These are phyloP conservation scores for Kluyveromyces marxianus DNA, from an alignment of 1,139 yeast species.

Conservation along the genomic window DNA sequence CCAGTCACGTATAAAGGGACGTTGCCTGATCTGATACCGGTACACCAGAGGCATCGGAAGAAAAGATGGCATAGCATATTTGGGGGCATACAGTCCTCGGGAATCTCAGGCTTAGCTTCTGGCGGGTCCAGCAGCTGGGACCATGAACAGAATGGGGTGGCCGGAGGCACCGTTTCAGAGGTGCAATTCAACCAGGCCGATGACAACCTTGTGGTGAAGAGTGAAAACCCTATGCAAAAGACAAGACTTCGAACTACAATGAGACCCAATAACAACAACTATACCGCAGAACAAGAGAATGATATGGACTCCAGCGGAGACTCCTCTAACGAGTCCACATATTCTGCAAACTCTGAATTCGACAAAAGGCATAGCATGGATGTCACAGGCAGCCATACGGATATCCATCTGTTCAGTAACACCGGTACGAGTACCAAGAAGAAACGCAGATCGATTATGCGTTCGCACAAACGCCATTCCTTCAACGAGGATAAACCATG, in stretches of 20 bases:
- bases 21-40: constrained; percentile 23
- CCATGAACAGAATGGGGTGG: neutral
- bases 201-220: constrained; percentile 14
- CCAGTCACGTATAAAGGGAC: constrained; percentile 22
- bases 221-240: constrained; percentile 12
- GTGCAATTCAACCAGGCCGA: constrained; percentile 9
- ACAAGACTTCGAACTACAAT: constrained; percentile 19
- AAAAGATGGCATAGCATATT: constrained; percentile 9
- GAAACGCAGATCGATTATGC: constrained; percentile 3
- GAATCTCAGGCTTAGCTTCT: neutral
- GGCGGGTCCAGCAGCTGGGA: neutral
- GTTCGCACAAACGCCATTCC: neutral
- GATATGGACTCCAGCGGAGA: neutral
- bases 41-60: constrained; percentile 16
- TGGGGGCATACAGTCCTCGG: neutral
- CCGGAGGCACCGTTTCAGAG: neutral
- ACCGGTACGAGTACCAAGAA: neutral
- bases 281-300: neutral
- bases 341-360: neutral
- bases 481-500: constrained; percentile 93
- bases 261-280: constrained; percentile 10
- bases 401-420: neutral
- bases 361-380: neutral
- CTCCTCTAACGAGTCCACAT: constrained; percentile 1
- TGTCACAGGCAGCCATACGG: neutral